phyloP scores from a whole-genome alignment of 495 filamentous ascomycete genomes.

The Alectoria sarmentosa region DNA sequence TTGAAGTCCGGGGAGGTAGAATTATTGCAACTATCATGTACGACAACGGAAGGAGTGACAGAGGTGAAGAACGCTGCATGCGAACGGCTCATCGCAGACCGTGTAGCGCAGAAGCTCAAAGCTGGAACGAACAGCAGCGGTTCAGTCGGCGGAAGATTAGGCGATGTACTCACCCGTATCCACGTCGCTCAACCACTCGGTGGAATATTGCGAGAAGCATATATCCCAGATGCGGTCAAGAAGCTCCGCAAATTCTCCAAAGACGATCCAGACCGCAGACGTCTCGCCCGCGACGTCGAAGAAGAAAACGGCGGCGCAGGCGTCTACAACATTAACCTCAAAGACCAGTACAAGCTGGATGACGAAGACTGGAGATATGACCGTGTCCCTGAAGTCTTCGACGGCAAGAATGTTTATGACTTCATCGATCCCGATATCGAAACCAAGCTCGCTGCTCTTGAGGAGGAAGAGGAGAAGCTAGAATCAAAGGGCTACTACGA shows the following conservation, averaged over 20 bases:
- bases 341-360: constrained; percentile 76
- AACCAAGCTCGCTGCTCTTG: constrained; percentile 76
- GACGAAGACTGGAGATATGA: constrained; percentile 91
- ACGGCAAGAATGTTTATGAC: constrained; percentile 95
- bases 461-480: constrained; percentile 89
- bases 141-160: constrained; percentile 66
- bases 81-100: constrained; percentile 83
- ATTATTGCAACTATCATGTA: constrained; percentile 85
- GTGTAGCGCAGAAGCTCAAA: constrained; percentile 93
- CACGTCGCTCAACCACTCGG: constrained; percentile 90
- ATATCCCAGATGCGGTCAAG: constrained; percentile 82
- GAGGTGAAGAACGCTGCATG: constrained; percentile 92
- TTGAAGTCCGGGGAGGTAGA: constrained; percentile 83
- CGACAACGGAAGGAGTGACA: constrained; percentile 89
- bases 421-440: constrained; percentile 97
- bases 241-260: constrained; percentile 80
- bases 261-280: constrained; percentile 71
- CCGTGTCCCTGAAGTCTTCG: constrained; percentile 84
- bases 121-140: constrained; percentile 69
- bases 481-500: constrained; percentile 81
- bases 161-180: constrained; percentile 84
- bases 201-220: constrained; percentile 68
- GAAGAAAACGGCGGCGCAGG: constrained; percentile 90
- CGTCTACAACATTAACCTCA: constrained; percentile 89
- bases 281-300: constrained; percentile 79